A percentile compares a stretch with the other conserved stretches of the same genome.
These are phyloP conservation scores for Prunus mira DNA, from an alignment of 306 rosid species.

Conservation along the genomic window DNA sequence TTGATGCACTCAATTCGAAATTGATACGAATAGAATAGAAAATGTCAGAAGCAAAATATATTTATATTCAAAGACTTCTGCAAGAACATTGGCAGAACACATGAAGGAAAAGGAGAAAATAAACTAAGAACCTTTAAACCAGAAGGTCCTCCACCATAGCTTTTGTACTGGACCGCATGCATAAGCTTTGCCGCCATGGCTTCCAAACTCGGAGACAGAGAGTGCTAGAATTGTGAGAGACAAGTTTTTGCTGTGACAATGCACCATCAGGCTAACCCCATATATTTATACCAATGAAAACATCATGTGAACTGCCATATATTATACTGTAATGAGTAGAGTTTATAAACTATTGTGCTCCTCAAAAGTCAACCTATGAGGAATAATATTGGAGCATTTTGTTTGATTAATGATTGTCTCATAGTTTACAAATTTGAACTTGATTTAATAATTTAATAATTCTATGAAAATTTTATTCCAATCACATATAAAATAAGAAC, in stretches of 20 bases:
- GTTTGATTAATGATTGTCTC: background rate
- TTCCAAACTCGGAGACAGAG: background rate
- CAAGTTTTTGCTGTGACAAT: background rate
- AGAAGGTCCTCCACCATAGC: constrained; percentile 69
- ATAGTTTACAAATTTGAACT: background rate
- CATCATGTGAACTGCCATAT: background rate
- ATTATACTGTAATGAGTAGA: background rate
- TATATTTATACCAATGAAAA: too few relatives aligned
- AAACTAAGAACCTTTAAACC: constrained; percentile 45
- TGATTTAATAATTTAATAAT: background rate
- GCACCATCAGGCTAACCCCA: too few relatives aligned
- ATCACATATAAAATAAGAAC: background rate
- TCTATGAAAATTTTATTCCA: background rate
- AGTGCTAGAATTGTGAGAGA: background rate
- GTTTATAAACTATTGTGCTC: background rate
- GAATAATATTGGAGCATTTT: background rate
- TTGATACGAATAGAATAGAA: background rate
- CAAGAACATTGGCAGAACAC: background rate
- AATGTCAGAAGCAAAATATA: background rate
- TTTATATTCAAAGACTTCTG: background rate
- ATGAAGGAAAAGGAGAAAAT: background rate
- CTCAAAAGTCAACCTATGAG: background rate
- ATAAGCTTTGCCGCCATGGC: constrained; percentile 43
- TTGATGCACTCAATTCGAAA: background rate
- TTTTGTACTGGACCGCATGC: constrained; percentile 55